Evolutionary conservation across 164 flowering plant species (phyloP), one percentile per base, ranked within the genome.

Genomic region (Dillenia turbinata): DNA sequence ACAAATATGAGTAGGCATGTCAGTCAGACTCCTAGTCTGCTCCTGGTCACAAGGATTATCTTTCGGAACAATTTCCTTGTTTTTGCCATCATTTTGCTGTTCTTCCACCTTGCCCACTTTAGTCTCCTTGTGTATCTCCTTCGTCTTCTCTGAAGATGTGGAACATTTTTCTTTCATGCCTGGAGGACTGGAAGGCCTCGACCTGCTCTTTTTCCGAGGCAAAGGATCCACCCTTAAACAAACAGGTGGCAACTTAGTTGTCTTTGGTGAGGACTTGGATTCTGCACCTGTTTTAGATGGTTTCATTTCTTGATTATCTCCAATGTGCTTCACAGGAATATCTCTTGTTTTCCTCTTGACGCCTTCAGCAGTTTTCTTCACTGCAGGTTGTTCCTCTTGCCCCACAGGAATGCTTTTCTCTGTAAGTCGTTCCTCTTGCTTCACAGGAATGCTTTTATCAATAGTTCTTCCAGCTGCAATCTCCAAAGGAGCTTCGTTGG

Each of bases 141-240:
- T 56, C n/a, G 9, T 22, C 45, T 11, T 52, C 1, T 55, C 26
- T 9, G 10, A 2, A 43, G 47, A 12, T 52, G 55, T 57, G 56
- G 54, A 62, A 33, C 16, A 5, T 49, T 66, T 68, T 26, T 19
- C 68, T 59, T 73, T 77, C 7, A 44, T 49, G 53, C 71, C 66
- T 43, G 85, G 79, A 64, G 89, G 84, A 58, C 85, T 82, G 15
- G 80, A 80, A 47, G 90, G 81, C 59, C 85, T 75, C 44, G 85
- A 79, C 40, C 62, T 68, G 1, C 79, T 74, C 57, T 73, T 86
- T 77, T 61, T 85, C 71, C 62, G 77, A 8, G 85, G 86, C 65
- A 83, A 57, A 14, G 95, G 97, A 66, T 88, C 95, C 48, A 88
- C 80, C 62, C 95, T 78, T 54, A 90, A 67, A 60, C 95, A 86